Conservation (phyloP, 805 yeast species). For the Wickerhamiella alocasiicola region DNA sequence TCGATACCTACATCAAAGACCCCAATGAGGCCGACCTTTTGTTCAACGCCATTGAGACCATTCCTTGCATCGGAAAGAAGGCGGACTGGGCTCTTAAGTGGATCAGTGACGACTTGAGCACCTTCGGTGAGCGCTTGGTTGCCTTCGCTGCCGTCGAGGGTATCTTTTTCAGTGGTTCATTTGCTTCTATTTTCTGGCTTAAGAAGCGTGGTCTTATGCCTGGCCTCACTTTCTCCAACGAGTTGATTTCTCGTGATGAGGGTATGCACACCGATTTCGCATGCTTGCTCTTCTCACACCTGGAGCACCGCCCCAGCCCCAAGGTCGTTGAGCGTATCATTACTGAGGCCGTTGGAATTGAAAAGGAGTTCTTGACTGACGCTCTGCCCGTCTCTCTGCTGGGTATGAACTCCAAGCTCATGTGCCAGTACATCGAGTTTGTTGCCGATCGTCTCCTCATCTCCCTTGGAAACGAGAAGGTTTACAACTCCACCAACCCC, state of each 20-base stretch:
- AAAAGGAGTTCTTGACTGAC: conserved; percentile 87
- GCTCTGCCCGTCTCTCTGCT: conserved; percentile 86
- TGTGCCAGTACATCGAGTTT: conserved; percentile 97
- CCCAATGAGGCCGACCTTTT: conserved; percentile 82
- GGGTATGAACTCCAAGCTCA: conserved; percentile 87
- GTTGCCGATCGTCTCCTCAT: conserved; percentile 91
- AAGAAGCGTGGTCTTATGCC: conserved; percentile 99
- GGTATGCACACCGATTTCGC: conserved; percentile 99
- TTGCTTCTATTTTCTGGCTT: conserved; percentile 97
- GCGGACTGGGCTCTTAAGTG: conserved; percentile 99
- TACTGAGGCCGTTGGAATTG: conserved; percentile 90
- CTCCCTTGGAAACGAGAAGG: conserved; percentile 82
- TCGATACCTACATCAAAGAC: conserved; percentile 92
- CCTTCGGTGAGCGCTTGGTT: conserved; percentile 89
- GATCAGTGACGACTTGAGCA: conserved; percentile 79
- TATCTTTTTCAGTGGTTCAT: conserved; percentile 95
- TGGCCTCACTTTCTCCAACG: conserved; percentile 95
- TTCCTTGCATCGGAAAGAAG: conserved; percentile 91
- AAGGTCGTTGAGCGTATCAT: conserved; percentile 72
- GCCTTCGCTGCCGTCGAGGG: conserved; percentile 99
- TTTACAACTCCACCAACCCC: conserved; percentile 80
- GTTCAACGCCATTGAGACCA: conserved; percentile 91
- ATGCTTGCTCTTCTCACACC: conserved; percentile 84
- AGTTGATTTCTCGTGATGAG: conserved; percentile 95
- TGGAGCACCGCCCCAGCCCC: conserved; percentile 75